Base-by-base conservation (phyloP, 768 basidiomycete species). In the Leccinum sublutescens region DNA sequence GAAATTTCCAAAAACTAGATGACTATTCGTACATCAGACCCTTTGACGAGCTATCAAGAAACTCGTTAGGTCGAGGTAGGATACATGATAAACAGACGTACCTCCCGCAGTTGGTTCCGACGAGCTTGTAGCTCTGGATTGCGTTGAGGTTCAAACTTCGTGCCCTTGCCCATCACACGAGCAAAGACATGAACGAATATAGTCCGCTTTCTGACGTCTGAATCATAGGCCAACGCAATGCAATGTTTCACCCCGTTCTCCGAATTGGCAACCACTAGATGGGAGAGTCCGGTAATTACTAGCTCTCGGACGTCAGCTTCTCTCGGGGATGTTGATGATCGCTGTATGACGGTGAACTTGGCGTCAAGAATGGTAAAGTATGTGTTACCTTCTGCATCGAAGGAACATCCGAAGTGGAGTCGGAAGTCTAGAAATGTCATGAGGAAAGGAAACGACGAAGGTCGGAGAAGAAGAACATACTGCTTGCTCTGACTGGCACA, bases 181-280 rank as follows among this genome's bases (percentile, higher is more conserved):
- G 89, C 85, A 69, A 95, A 91, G 7, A 94, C 87, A 65, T 89
- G 86, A 14, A 92, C 85, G 67, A 95, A 97, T 25, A 94, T 91
- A 10, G 83, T 79, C 14, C 92, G 83, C 65, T 88, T 86, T 40
- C 81, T 75, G 25, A 80, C 76, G 66, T 95, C 89, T 21, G 77
- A 71, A 65, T 91, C 87, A 64, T 92, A 93, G 1, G 89, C 91
- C 59, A 91, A 78, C 5, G 85, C 77, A 21, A 95, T 82, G 66
- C 89, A 93, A 70, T 95, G 91, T 71, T 93, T 94, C 68, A 95
- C 85, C 5, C 92, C 94, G 64, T 85, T 88, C 67, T 95, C 91
- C 15, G 90, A 86, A 68, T 96, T 96, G 12, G 92, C 84, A 34
- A 81, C 83, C 56, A 96, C 86, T 6, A 96, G 78, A 61, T 93